A percentile compares a stretch with the other conserved stretches of the same genome.
Conservation (phyloP, 192 early-diverging fungal genomes). For the Coemansia sp. region DNA sequence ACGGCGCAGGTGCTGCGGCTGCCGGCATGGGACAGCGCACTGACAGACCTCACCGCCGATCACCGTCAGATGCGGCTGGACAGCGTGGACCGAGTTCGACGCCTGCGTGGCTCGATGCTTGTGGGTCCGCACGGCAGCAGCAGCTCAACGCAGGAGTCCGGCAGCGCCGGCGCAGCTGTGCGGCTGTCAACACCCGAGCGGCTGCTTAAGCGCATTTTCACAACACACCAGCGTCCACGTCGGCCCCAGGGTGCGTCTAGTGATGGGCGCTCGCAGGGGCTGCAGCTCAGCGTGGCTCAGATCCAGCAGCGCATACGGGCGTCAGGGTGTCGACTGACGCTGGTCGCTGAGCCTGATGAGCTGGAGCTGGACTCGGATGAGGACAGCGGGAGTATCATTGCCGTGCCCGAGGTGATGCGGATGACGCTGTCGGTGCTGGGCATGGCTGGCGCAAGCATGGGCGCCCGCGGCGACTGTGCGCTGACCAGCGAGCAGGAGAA, state of each 20-base stretch:
- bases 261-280: conserved; percentile 4
- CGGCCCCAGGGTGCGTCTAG: background rate
- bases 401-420: conserved; percentile 48
- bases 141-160: conserved; percentile 21
- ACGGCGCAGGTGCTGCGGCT: conserved; percentile 68
- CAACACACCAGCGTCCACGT: conserved; percentile 49
- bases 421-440: conserved; percentile 52
- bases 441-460: conserved; percentile 19
- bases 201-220: conserved; percentile 45
- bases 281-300: conserved; percentile 35
- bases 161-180: conserved; percentile 4
- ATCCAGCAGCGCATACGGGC: conserved; percentile 50
- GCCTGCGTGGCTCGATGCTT: conserved; percentile 51
- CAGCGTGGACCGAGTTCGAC: conserved; percentile 50
- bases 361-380: conserved; percentile 45
- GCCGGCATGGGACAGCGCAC: conserved; percentile 64
- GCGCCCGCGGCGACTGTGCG: conserved; percentile 24
- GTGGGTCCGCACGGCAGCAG: conserved; percentile 32
- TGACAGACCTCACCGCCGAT: conserved; percentile 66
- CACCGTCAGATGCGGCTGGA: conserved; percentile 59
- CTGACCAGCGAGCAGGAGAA: conserved; percentile 41
- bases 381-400: conserved; percentile 45
- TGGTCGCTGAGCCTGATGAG: conserved; percentile 43
- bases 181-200: conserved; percentile 39
- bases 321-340: conserved; percentile 40